Percentiles rank a stretch among this genome's conserved stretches.
Conservation (phyloP, 371 early-diverging fungal genomes). For the Apophysomyces trapeziformis region DNA sequence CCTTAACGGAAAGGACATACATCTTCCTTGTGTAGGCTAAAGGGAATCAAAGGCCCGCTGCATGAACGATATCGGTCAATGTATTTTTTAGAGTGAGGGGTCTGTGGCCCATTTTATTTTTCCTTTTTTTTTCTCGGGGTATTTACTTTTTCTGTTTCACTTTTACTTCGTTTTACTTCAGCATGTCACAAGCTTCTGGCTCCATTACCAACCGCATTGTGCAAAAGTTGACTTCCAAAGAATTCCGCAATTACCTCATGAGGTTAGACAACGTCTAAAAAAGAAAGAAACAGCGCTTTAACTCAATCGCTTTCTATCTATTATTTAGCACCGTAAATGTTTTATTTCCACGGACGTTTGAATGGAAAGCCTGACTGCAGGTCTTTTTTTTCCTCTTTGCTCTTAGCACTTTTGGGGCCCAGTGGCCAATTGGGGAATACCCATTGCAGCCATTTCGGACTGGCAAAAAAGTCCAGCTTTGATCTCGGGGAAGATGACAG, state of each 20-base stretch:
- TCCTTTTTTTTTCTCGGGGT: too few species aligned
- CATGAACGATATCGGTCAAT: too few species aligned
- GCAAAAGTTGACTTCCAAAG: slow-evolving; percentile 68
- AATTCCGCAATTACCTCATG: slow-evolving; percentile 82
- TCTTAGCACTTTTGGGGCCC: slow-evolving; percentile 91
- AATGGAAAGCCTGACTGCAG: too few species aligned
- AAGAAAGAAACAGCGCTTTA: too few species aligned
- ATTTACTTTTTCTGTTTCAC: slow-evolving; percentile 10
- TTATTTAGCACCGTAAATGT: slow-evolving; percentile 49
- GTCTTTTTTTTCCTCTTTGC: too few species aligned
- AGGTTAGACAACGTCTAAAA: slow-evolving; percentile 43
- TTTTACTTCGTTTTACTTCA: slow-evolving; percentile 11
- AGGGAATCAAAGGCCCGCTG: too few species aligned
- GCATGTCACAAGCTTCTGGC: slow-evolving; percentile 59
- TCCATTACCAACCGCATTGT: slow-evolving; percentile 62
- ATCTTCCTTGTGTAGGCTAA: too few species aligned
- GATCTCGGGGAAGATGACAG: slow-evolving; percentile 96
- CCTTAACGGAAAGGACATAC: too few species aligned
- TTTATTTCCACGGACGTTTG: too few species aligned
- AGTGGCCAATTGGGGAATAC: slow-evolving; percentile 97
- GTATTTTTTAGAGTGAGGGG: too few species aligned
- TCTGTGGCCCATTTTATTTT: too few species aligned
- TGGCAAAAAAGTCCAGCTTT: slow-evolving; percentile 88
- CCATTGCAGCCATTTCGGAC: slow-evolving; percentile 95
- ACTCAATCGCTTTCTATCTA: too few species aligned